phyloP scores from a whole-genome alignment of 2,329 filamentous ascomycete species.

The Colletotrichum tropicicola region DNA sequence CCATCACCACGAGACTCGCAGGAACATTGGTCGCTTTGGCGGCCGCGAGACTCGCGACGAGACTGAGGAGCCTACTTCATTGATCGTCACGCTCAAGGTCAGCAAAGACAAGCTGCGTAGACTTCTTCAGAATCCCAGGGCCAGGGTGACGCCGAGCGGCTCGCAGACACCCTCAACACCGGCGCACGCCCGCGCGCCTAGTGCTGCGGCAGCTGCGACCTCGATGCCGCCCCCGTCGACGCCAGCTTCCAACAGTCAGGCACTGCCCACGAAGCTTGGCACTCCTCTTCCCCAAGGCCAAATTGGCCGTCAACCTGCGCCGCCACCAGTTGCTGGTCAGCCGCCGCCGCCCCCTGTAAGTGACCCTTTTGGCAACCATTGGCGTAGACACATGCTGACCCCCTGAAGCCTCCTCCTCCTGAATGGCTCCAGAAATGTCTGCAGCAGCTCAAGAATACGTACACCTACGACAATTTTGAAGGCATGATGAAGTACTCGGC shows the following conservation, averaged over 20 bases:
- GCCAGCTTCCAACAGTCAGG: conserved; percentile 37
- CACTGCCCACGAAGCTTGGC: conserved; percentile 32
- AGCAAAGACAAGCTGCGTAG: conserved; percentile 76
- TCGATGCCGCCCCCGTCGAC: conserved; percentile 49
- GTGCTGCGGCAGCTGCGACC: conserved; percentile 39
- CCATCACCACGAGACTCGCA: conserved; percentile 74
- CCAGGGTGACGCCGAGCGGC: conserved; percentile 33
- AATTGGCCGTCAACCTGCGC: conserved; percentile 74
- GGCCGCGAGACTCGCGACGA: conserved; percentile 77
- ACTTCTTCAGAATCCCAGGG: conserved; percentile 62
- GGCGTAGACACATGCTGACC: not conserved
- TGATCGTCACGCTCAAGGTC: conserved; percentile 81
- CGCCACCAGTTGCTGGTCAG: conserved; percentile 66
- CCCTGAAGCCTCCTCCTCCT: conserved; percentile 79
- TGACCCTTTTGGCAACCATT: conserved; percentile 21
- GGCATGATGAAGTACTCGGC: conserved; percentile 90
- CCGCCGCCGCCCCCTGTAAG: conserved; percentile 70
- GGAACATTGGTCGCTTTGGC: conserved; percentile 65
- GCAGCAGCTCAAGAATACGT: conserved; percentile 72
- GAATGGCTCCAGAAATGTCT: conserved; percentile 83
- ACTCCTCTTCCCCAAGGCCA: conserved; percentile 56
- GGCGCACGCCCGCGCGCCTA: conserved; percentile 41
- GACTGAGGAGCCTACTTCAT: conserved; percentile 75
- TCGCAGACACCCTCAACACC: conserved; percentile 43
- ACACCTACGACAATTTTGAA: conserved; percentile 87